Base-by-base conservation (phyloP, 2,329 filamentous ascomycete species). In the Monilinia polystroma region DNA sequence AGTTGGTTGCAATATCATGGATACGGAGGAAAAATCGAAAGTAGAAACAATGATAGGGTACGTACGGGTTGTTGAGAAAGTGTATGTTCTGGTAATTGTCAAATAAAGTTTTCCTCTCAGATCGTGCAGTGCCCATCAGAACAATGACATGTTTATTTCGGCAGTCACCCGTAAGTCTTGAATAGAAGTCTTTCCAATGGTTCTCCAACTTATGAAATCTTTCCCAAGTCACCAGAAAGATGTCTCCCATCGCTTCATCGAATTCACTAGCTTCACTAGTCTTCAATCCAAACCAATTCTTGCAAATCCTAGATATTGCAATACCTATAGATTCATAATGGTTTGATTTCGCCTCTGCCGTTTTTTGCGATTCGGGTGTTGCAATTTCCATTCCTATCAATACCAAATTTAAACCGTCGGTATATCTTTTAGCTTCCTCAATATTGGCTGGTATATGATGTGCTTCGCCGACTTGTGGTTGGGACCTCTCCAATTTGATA, bases 391-490 rank as follows among this genome's bases (percentile, higher is more conserved):
- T 73, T 32, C 72, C 73, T 35, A 67, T 41, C 43, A 66, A 23
- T 29, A 49, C 66, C 43, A 67, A 47, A 12, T 45, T 32, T 43
- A 67, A 47, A 4, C 66, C 62, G 29, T 56, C 18, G n/a, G 62
- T 67, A 41, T 59, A 58, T 12, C 1, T 29, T 55, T 32, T 67
- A 29, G 53, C 66, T n/a, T 41, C 26, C 26, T 38, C 23, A n/a
- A 67, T 38, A 38, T 58, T 54, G 11, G 23, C 54, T 43, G 43
- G 41, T 12, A 54, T 26, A 3, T 16, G 43, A 87, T 70, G 12
- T 78, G 80, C 8, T 85, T 80, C 47, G 23, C 12, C 4, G 12
- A 23, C 20, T 35, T 45, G 66, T 23, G 52, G 12, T 43, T 67
- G 66, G 10, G 62, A 64, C 8, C 57, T 57, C 2, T 67, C 54